Base-by-base conservation (phyloP, 495 filamentous ascomycete species). In the Trypethelium eluteriae region DNA sequence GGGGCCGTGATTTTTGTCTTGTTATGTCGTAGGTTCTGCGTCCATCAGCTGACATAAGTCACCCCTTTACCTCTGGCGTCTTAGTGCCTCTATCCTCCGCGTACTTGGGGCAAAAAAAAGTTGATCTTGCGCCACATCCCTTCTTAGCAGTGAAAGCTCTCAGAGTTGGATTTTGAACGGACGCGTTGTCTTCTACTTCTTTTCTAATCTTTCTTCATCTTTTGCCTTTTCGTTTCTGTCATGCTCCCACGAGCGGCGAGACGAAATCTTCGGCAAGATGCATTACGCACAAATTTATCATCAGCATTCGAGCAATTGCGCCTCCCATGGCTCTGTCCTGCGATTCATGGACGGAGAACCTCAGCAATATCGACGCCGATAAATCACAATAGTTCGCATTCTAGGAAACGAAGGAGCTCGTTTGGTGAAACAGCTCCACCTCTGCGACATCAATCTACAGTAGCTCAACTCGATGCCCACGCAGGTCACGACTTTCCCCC, bases 291-390 rank as follows among this genome's bases (percentile, higher is more conserved):
- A 59, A 59, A 4, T 32, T 7, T 36, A 11, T 32, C 53, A 34
- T 18, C 53, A 59, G 53, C 53, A 35, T 59, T 59, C 32, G 53
- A 59, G 53, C 53, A 59, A 59, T 59, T 59, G 53, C 53, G 53
- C 14, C 32, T 59, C 10, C 53, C 53, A 7, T 59, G 53, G 53
- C 53, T 59, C 14, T 59, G 53, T 32, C 53, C 53, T 3, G 53
- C 53, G 18, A 14, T 59, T 10, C 36, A 59, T 36, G 53, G 53
- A 36, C 18, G 32, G 36, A 11, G 53, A 36, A 6, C 4, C 25
- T 4, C n/a, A 14, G n/a, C 53, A 10, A 9, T 4, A 11, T 59
- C 53, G 14, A 36, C n/a, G 53, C 7, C 18, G 14, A 36, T 32
- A 2, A 36, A 34, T 18, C 4, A 35, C 32, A 32, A 59, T 14